phyloP scores from a whole-genome alignment of 1,284 basidiomycete genomes.

The Ganoderma meredithae region DNA sequence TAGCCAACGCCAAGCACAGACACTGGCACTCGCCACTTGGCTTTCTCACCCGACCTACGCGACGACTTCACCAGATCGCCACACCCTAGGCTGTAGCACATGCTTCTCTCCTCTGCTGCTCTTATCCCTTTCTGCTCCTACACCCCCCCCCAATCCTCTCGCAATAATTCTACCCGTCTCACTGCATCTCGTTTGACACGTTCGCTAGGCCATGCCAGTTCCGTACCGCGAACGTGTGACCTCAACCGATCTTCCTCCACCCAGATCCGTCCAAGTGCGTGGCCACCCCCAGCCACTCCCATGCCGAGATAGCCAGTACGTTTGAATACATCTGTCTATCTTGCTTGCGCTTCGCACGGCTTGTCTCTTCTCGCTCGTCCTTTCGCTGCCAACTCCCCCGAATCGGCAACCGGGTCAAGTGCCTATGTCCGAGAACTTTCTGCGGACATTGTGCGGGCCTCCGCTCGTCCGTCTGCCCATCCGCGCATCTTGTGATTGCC shows the following conservation, averaged over 20 bases:
- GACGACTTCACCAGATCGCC: background rate
- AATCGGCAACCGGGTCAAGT: background rate
- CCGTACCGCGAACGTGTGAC: background rate
- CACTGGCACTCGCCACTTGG: background rate
- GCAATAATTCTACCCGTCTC: background rate
- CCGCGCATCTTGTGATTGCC: background rate
- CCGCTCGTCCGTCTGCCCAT: background rate
- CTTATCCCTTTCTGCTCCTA: background rate
- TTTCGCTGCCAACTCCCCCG: conserved; percentile 1
- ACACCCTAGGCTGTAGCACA: background rate
- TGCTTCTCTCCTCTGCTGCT: background rate
- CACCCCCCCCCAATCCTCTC: background rate
- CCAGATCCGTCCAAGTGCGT: conserved; percentile 11
- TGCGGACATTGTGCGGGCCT: conserved; percentile 20
- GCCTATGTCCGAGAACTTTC: background rate
- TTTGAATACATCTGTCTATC: background rate
- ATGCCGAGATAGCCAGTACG: background rate
- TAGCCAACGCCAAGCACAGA: background rate
- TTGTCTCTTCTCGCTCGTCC: conserved; percentile 8
- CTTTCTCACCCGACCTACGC: background rate
- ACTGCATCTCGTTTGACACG: background rate
- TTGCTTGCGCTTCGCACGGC: conserved; percentile 11
- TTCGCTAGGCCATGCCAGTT: background rate
- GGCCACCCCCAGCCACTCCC: conserved; percentile 5
- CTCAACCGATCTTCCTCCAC: conserved; percentile 19